Evolutionary conservation across 441 rosid genomes (phyloP), one percentile per base, ranked within the genome.

Genomic region (Theobroma grandiflorum): DNA sequence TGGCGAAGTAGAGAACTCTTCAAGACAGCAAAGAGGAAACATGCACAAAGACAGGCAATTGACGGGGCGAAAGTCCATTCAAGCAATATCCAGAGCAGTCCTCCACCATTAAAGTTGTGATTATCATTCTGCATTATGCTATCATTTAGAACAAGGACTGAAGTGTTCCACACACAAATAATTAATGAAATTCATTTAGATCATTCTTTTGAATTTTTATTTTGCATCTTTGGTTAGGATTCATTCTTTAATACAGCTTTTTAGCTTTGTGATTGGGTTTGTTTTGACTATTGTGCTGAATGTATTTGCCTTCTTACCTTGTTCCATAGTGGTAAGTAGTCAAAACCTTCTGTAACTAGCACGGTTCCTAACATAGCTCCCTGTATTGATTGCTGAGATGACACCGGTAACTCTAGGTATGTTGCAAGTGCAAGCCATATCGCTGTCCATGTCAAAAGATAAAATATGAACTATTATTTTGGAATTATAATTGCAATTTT

Each of bases 381-480:
- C 74, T 86, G 85, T 38, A 69, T 84, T 9, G 82, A 82, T 57
- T 82, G 80, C 69, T 78, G 77, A 35, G 83, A 55, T 42, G 85
- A 86, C 2, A 84, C 87, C 35, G 84, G 86, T 38, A 84, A 53
- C 84, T 80, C 87, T 71, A 73, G 63, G 40, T 78, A 80, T 42
- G 87, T 84, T 50, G 89, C 85, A 7, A 86, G 45, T 64, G 79
- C 40, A 62, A 84, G 76, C 87, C 85, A 84, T 55, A 82, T 82
- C 76, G 85, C 87, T 80, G 81, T 78, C 45, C 53, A 76, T 31
- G 47, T 15, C 12, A 63, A 31, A 67, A 71, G 58, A 8, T n/a
- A 68, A 35, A 18, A 15, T 35, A 52, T 18, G 45, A 72, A 53
- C 76, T 20, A 45, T 69, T 47, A 35, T 40, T 12, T 35, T 63